Conservation (phyloP, 164 flowering plant genomes). For the Vitis rotundifolia region DNA sequence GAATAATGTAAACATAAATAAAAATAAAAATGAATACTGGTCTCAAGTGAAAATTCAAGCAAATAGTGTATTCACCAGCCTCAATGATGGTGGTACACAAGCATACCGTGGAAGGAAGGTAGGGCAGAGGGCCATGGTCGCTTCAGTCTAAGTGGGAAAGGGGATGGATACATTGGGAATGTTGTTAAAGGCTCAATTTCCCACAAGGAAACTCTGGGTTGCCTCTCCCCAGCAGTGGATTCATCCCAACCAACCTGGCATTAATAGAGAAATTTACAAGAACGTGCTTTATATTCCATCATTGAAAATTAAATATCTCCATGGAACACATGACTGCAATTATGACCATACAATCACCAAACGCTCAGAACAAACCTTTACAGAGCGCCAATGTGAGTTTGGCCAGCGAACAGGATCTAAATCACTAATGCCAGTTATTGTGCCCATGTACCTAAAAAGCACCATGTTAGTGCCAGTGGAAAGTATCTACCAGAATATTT, state of each 20-base stretch:
- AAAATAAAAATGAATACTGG: neutral
- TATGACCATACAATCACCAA: neutral
- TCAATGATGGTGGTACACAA: neutral
- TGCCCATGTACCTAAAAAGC: slow-evolving; percentile 32
- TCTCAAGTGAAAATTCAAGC: neutral
- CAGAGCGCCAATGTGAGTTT: slow-evolving; percentile 48
- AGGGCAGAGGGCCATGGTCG: slow-evolving; percentile 45
- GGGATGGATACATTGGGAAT: slow-evolving; percentile 50
- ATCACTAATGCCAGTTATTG: slow-evolving; percentile 38
- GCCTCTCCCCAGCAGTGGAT: slow-evolving; percentile 52
- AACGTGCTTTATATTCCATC: no score
- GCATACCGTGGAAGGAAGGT: slow-evolving; percentile 28
- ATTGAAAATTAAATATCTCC: no score
- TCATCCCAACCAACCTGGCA: slow-evolving; percentile 56
- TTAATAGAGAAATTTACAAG: neutral
- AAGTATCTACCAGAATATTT: no score
- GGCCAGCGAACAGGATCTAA: slow-evolving; percentile 36
- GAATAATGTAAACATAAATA: neutral
- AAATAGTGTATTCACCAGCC: neutral
- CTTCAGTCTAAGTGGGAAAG: slow-evolving; percentile 40
- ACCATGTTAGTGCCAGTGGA: no score
- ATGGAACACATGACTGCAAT: neutral
- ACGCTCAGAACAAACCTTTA: slow-evolving; percentile 31
- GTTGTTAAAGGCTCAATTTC: slow-evolving; percentile 52
- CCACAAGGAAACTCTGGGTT: slow-evolving; percentile 53